A percentile compares a stretch with the other conserved stretches of the same genome.
Conservation (phyloP, 2,329 filamentous ascomycete species). For the Mycocentrospora acerina region DNA sequence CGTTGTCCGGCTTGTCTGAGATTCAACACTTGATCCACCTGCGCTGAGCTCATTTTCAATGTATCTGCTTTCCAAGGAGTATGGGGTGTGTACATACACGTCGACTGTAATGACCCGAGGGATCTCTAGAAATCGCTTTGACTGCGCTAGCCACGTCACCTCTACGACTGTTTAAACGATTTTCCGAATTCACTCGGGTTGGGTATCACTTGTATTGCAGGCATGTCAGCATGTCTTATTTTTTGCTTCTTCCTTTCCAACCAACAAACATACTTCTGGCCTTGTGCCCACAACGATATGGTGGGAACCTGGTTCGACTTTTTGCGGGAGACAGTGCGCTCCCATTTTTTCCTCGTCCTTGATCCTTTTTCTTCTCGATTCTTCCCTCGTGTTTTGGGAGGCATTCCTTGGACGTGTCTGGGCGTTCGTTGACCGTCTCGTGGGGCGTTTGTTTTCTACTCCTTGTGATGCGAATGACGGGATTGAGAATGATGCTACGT, state of each 20-base stretch:
- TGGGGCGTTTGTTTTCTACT: neutral
- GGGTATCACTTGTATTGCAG: slow-evolving; percentile 14
- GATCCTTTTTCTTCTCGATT: no score
- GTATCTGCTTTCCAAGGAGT: no score
- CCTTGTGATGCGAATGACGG: neutral
- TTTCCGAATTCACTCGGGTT: slow-evolving; percentile 10
- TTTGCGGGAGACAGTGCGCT: slow-evolving; percentile 1
- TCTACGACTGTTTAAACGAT: slow-evolving; percentile 5
- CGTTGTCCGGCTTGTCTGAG: no score
- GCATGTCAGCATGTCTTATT: slow-evolving; percentile 3
- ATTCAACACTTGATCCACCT: no score
- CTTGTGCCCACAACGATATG: slow-evolving; percentile 5
- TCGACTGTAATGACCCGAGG: no score
- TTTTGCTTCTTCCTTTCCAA: slow-evolving; percentile 7
- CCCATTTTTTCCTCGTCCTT: neutral
- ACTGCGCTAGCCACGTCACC: neutral
- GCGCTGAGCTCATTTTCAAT: no score
- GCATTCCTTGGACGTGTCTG: neutral
- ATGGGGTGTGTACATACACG: no score
- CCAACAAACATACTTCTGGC: slow-evolving; percentile 5
- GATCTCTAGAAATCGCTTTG: no score
- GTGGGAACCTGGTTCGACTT: slow-evolving; percentile 2
- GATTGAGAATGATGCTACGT: neutral
- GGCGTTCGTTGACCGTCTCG: neutral
- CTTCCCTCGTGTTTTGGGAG: no score